Base-by-base conservation (phyloP, 768 basidiomycete genomes). In the Pisolithus microcarpus region DNA sequence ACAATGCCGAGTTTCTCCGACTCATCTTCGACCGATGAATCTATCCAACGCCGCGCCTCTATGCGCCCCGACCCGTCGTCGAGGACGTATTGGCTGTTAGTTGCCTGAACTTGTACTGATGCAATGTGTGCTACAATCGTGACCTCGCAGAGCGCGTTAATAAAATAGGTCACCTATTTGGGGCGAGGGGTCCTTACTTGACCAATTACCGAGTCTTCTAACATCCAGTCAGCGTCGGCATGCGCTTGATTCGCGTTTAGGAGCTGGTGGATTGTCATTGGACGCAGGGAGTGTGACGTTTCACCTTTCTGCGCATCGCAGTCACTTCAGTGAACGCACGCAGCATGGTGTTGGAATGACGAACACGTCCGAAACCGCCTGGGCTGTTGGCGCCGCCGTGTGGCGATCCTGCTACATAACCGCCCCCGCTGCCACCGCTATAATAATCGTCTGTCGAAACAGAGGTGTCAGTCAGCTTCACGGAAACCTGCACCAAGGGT, bases 11-110 rank as follows among this genome's bases (percentile, higher is more conserved):
- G 70, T 48, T 74, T 71, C 5, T 72, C 71, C 1, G 72, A 71
- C 30, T 82, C 80, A 4, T 83, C 82, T 24, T 79, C 79, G 44
- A 66, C 68, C 34, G 73, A 73, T 10, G 81, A 74, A 58, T 92
- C 90, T 9, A 84, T 71, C 94, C 95, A 97, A 55, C 84, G 84
- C 21, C 87, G 80, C 21, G 82, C 85, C 60, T 90, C 87, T 18
- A 87, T 79, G 39, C 69, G 70, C 19, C 85, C 91, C 2, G 89
- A 88, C 11, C 93, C 91, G 64, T 99, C 95, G 52, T 93, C 87
- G 5, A 99, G 71, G 52, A 72, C 67, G 61, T 91, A 91, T 34
- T 84, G 80, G 51, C 78, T 79, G 58, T 94, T 92, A 2, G 94
- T 97, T 3, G 88, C 75, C 53, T 87, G 85, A 7, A 71, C 70